Evolutionary conservation across 495 filamentous ascomycete species (phyloP).

Genomic region (Lophium mytilinum): DNA sequence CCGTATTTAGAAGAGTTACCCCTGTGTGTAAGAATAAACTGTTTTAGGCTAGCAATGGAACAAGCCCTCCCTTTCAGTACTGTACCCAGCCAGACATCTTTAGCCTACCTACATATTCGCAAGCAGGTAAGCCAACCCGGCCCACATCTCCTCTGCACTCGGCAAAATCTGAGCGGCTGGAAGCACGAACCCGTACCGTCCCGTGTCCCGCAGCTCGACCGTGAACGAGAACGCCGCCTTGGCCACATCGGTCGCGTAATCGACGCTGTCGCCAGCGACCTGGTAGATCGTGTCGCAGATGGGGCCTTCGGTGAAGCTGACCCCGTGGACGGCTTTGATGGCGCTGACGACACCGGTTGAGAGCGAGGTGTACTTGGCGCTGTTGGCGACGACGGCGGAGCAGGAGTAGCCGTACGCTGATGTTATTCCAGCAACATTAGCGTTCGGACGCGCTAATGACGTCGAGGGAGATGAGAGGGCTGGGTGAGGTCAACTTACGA

Average conservation of each 20-base stretch:
- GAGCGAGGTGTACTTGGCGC: conserved; percentile 29
- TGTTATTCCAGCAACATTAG: conserved; percentile 35
- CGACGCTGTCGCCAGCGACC: conserved; percentile 46
- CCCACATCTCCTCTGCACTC: conserved; percentile 44
- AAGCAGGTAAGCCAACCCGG: conserved; percentile 46
- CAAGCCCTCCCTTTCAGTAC: no score
- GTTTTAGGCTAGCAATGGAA: no score
- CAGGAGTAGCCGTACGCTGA: conserved; percentile 43
- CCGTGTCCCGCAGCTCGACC: conserved; percentile 45
- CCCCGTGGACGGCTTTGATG: conserved; percentile 42
- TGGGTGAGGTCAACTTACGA: conserved; percentile 19
- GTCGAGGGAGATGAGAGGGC: conserved; percentile 18
- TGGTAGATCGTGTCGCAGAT: conserved; percentile 54
- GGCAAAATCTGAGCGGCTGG: conserved; percentile 50
- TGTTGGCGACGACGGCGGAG: conserved; percentile 36
- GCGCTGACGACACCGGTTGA: conserved; percentile 26
- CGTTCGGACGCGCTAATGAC: conserved; percentile 20
- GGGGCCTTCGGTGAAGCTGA: conserved; percentile 39
- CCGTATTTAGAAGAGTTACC: no score
- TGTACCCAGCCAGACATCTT: no score
- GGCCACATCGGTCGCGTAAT: conserved; percentile 47
- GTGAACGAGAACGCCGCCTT: conserved; percentile 49
- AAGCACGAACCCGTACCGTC: conserved; percentile 48
- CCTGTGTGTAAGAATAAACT: no score
- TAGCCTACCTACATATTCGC: conserved; percentile 32